Evolutionary conservation across 306 rosid species (phyloP).

Genomic region (Casuarina cunninghamiana): DNA sequence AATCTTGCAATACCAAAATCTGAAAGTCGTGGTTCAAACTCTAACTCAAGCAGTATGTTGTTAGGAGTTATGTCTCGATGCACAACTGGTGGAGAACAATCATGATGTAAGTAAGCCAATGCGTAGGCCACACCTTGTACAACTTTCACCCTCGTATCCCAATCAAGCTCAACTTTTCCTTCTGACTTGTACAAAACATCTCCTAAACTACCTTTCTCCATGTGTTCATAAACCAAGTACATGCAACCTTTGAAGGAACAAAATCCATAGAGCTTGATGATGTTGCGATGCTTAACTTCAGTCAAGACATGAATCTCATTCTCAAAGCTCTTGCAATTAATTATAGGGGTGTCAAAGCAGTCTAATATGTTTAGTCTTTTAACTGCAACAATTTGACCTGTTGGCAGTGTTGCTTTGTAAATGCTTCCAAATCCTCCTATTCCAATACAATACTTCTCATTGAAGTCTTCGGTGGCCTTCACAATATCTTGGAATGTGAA

Average conservation of each 20-base stretch:
- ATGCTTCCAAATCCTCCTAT: slow-evolving; percentile 77
- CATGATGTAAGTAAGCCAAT: slow-evolving; percentile 61
- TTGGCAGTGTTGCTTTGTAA: slow-evolving; percentile 45
- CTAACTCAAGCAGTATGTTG: slow-evolving; percentile 52
- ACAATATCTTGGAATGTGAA: slow-evolving; percentile 48
- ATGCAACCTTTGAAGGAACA: slow-evolving; percentile 47
- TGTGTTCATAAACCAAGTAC: slow-evolving; percentile 60
- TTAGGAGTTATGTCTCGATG: slow-evolving; percentile 63
- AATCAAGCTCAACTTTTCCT: slow-evolving; percentile 38
- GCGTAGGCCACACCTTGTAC: slow-evolving; percentile 68
- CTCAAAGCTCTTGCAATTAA: slow-evolving; percentile 47
- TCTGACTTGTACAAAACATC: slow-evolving; percentile 50
- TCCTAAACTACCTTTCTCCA: slow-evolving; percentile 53
- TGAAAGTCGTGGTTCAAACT: slow-evolving; percentile 60
- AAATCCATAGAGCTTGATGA: slow-evolving; percentile 64
- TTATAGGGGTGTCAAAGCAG: slow-evolving; percentile 43
- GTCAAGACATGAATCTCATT: slow-evolving; percentile 62
- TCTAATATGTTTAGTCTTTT: slow-evolving; percentile 47
- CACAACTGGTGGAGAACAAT: slow-evolving; percentile 60
- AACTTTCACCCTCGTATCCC: slow-evolving; percentile 54
- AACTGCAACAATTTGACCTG: slow-evolving; percentile 57
- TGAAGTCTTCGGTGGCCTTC: slow-evolving; percentile 57
- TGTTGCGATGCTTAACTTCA: slow-evolving; percentile 63
- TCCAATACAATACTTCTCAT: slow-evolving; percentile 61
- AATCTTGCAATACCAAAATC: slow-evolving; percentile 75